These are phyloP conservation scores for Marasmius fiardii DNA, from an alignment of 1,284 basidiomycete species.

Conservation along the genomic window DNA sequence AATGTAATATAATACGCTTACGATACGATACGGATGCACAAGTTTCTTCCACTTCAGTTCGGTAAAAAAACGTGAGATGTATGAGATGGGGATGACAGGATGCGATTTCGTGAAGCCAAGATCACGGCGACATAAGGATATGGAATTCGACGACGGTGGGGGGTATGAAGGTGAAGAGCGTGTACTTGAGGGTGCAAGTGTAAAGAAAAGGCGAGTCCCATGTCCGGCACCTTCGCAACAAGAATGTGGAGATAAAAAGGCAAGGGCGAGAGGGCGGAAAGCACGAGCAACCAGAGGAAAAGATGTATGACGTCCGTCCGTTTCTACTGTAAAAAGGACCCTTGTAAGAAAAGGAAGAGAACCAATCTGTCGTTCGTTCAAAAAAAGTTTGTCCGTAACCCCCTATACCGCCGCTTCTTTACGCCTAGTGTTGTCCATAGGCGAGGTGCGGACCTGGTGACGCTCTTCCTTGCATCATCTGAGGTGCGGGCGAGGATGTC, in stretches of 20 bases:
- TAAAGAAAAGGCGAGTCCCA: neutral
- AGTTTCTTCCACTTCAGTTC: neutral
- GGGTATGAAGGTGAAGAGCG: neutral
- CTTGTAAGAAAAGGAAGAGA: neutral
- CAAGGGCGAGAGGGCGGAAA: neutral
- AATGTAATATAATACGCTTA: neutral
- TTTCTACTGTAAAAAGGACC: neutral
- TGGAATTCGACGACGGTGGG: neutral
- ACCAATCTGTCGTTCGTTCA: neutral
- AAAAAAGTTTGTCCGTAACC: neutral
- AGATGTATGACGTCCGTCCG: neutral
- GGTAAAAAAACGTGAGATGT: neutral
- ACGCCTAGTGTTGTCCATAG: slow-evolving; percentile 26
- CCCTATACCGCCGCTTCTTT: neutral
- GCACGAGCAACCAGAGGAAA: neutral
- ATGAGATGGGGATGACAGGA: neutral
- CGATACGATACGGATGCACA: neutral
- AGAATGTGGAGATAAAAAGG: neutral
- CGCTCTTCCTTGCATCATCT: slow-evolving; percentile 29
- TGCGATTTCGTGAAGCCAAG: neutral
- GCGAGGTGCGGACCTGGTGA: slow-evolving; percentile 48
- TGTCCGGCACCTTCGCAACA: neutral
- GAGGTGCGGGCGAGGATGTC: slow-evolving; percentile 29
- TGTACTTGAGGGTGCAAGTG: neutral
- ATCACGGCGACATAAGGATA: neutral